Conservation (phyloP, 2,329 filamentous ascomycete species). For the Raffaelea arxii region DNA sequence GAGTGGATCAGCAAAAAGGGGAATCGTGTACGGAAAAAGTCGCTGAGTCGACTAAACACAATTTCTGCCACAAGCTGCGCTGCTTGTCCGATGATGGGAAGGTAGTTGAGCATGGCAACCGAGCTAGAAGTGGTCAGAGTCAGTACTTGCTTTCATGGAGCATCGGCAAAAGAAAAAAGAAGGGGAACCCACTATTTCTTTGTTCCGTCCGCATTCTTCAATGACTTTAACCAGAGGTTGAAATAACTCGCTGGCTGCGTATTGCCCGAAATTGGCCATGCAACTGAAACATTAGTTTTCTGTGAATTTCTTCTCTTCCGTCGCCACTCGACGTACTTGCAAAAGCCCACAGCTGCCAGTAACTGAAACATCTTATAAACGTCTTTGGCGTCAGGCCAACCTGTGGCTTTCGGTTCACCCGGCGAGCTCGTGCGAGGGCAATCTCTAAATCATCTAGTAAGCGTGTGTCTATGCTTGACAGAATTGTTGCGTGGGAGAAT, state of each 20-base stretch:
- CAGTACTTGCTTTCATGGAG: too few species aligned
- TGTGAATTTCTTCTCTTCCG: too few species aligned
- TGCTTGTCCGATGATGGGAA: slow-evolving; percentile 8
- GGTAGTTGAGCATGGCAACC: slow-evolving; percentile 7
- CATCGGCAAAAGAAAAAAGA: background rate
- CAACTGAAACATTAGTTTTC: background rate
- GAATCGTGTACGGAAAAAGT: slow-evolving; percentile 3
- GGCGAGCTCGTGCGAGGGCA: slow-evolving; percentile 3
- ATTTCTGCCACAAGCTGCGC: slow-evolving; percentile 6
- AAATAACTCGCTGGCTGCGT: slow-evolving; percentile 6
- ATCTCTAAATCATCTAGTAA: background rate
- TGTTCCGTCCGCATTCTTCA: slow-evolving; percentile 4
- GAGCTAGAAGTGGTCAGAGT: too few species aligned
- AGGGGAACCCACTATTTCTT: slow-evolving; percentile 6
- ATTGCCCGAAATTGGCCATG: slow-evolving; percentile 6
- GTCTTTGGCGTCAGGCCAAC: slow-evolving; percentile 3
- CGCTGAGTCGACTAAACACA: slow-evolving; percentile 4
- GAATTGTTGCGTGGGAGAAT: background rate
- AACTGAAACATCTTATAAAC: slow-evolving; percentile 5
- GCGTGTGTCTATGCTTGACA: background rate
- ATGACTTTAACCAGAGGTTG: slow-evolving; percentile 7
- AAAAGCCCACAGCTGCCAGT: slow-evolving; percentile 8
- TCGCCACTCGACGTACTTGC: background rate
- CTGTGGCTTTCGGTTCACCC: slow-evolving; percentile 3
- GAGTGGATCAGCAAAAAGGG: slow-evolving; percentile 5